A percentile compares a stretch with the other conserved stretches of the same genome.
Evolutionary conservation across 305 asterid genomes (phyloP).

Genomic region (Fraxinus sp.): DNA sequence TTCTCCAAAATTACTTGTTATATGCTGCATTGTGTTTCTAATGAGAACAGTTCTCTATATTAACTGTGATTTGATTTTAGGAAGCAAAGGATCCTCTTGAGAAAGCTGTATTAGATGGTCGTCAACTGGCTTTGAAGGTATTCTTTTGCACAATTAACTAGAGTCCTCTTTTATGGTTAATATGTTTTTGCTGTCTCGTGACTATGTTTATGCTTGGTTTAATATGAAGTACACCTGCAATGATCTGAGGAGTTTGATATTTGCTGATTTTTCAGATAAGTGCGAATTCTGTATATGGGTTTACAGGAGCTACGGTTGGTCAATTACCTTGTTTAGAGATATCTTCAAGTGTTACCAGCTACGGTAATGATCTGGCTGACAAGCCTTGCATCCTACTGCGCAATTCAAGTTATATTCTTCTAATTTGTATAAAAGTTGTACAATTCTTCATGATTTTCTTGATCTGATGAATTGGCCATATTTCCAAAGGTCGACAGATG

Average conservation of each 20-base stretch:
- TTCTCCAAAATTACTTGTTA: conserved; percentile 5
- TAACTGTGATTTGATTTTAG: conserved; percentile 43
- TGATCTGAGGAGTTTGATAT: conserved; percentile 27
- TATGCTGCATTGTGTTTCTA: conserved; percentile 3
- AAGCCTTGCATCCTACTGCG: conserved; percentile 13
- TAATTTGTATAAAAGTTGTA: neutral
- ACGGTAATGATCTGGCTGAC: conserved; percentile 56
- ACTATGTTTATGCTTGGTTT: conserved; percentile 12
- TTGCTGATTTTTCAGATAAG: conserved; percentile 65
- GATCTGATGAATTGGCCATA: conserved; percentile 26
- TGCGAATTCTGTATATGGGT: conserved; percentile 98
- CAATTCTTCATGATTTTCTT: conserved; percentile 28
- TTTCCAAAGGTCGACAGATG: conserved; percentile 88
- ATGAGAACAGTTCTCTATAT: conserved; percentile 10
- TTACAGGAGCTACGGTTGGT: conserved; percentile 97
- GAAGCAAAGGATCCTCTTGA: conserved; percentile 97
- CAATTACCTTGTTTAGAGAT: conserved; percentile 98
- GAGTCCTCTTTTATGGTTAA: neutral
- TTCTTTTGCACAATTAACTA: conserved; percentile 14
- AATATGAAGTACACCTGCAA: conserved; percentile 8
- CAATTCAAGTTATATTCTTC: conserved; percentile 12
- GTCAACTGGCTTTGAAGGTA: conserved; percentile 98
- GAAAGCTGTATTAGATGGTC: conserved; percentile 97
- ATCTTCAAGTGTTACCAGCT: conserved; percentile 99
- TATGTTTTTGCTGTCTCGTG: conserved; percentile 10